phyloP scores from a whole-genome alignment of 495 filamentous ascomycete genomes.

The Penicillium paradoxum region DNA sequence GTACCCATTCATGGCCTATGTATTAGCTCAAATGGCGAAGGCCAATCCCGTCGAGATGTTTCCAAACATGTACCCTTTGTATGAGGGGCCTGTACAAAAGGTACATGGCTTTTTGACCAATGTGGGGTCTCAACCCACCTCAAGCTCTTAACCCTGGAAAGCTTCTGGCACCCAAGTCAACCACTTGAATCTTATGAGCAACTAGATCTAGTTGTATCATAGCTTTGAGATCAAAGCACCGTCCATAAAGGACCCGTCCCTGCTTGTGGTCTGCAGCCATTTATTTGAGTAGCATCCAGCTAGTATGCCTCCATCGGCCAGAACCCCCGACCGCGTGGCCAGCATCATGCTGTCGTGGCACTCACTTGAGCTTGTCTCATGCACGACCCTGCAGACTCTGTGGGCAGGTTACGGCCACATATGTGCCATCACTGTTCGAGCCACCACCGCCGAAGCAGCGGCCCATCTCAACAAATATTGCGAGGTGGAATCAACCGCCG shows the following conservation, averaged over 20 bases:
- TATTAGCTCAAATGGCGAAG: not conserved
- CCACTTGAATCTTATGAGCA: not conserved
- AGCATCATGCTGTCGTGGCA: conserved; percentile 33
- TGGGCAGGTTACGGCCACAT: conserved; percentile 39
- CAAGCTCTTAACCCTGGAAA: not conserved
- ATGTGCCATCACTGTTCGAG: conserved; percentile 28
- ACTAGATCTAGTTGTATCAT: conserved; percentile 21
- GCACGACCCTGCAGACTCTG: conserved; percentile 31
- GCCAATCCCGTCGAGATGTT: not conserved
- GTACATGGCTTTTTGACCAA: not conserved
- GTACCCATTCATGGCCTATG: not conserved
- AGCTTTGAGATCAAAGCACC: not conserved
- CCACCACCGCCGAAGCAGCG: conserved; percentile 23
- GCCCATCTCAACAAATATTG: conserved; percentile 23
- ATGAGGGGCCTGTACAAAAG: not conserved
- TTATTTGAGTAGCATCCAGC: not conserved
- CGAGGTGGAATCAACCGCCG: conserved; percentile 7
- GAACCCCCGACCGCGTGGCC: conserved; percentile 26
- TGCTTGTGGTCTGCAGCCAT: not conserved
- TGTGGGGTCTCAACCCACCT: not conserved
- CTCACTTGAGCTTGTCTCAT: conserved; percentile 31
- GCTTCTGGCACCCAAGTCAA: not conserved
- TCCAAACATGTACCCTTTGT: not conserved
- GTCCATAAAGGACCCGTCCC: not conserved
- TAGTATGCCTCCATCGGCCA: conserved; percentile 15